phyloP scores from a whole-genome alignment of 2,329 filamentous ascomycete genomes.

The Ophiostoma quercus region DNA sequence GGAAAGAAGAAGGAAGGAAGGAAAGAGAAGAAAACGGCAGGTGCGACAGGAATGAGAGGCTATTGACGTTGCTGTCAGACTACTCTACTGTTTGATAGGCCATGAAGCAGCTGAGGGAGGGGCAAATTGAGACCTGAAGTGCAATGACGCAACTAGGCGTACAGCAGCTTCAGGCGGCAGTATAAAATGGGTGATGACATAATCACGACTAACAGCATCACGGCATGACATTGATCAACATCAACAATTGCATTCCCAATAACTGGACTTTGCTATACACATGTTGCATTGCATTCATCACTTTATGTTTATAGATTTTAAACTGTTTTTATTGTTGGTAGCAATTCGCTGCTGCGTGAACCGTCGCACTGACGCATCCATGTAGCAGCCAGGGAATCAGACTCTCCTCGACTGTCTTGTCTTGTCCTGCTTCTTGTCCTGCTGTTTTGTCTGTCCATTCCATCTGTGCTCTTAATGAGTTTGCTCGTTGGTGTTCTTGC shows the following conservation, averaged over 20 bases:
- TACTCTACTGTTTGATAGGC: not conserved
- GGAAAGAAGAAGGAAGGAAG: conserved; percentile 9
- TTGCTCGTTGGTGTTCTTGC: not conserved
- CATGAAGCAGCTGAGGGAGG: conserved; percentile 18
- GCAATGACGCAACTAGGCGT: conserved; percentile 23
- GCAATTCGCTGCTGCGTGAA: not conserved
- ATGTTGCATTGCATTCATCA: not conserved
- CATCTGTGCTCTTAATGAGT: not conserved
- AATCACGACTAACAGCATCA: not conserved
- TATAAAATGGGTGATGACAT: not conserved
- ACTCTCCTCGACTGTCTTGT: not conserved
- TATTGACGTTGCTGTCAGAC: not conserved
- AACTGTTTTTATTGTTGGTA: not conserved
- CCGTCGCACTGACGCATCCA: conserved; percentile 5
- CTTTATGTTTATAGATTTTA: not conserved
- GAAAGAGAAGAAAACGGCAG: conserved; percentile 9
- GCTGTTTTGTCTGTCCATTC: not conserved
- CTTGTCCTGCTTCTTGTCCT: not conserved
- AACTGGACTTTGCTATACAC: not conserved
- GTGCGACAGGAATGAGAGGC: conserved; percentile 4
- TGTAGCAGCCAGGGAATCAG: not conserved
- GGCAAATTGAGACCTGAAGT: conserved; percentile 18
- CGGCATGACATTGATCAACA: not conserved
- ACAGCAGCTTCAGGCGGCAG: not conserved
- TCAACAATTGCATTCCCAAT: not conserved